Percentiles rank a stretch among this genome's conserved stretches.
Conservation (phyloP, 1,284 basidiomycete genomes). For the Neonothopanus nambi region DNA sequence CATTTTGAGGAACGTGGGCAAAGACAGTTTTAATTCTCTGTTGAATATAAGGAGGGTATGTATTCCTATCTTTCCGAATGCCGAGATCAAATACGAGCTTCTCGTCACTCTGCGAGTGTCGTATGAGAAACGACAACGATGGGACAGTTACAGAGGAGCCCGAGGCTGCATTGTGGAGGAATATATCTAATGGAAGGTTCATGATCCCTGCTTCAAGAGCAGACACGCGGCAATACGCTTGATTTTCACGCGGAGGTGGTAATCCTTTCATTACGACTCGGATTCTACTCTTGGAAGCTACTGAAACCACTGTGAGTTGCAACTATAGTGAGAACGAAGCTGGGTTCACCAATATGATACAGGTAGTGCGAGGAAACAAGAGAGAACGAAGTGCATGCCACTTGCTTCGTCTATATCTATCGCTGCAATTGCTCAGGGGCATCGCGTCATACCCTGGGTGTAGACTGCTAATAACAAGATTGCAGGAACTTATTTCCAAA, state of each 20-base stretch:
- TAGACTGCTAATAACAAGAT: too few species aligned
- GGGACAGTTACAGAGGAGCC: constrained; percentile 33
- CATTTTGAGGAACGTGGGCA: constrained; percentile 40
- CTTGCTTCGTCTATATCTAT: too few species aligned
- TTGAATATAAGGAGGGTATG: constrained; percentile 35
- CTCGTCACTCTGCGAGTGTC: constrained; percentile 39
- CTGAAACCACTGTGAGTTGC: too few species aligned
- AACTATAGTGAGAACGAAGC: too few species aligned
- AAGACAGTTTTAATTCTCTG: constrained; percentile 28
- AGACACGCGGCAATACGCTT: constrained; percentile 49
- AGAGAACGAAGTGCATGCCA: too few species aligned
- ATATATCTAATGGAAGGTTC: constrained; percentile 32
- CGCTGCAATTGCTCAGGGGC: too few species aligned
- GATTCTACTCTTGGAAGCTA: too few species aligned
- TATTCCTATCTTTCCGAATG: constrained; percentile 46
- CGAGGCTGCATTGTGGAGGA: constrained; percentile 37
- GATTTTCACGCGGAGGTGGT: constrained; percentile 34
- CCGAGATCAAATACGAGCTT: constrained; percentile 56
- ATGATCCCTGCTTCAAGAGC: constrained; percentile 50
- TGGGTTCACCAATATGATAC: too few species aligned
- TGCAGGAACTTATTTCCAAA: too few species aligned
- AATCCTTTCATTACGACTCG: neutral
- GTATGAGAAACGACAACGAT: constrained; percentile 50
- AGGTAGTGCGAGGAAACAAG: too few species aligned
- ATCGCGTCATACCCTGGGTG: too few species aligned